Evolutionary conservation across 148 eudicot species (phyloP).

Genomic region (Nyssa sinensis): DNA sequence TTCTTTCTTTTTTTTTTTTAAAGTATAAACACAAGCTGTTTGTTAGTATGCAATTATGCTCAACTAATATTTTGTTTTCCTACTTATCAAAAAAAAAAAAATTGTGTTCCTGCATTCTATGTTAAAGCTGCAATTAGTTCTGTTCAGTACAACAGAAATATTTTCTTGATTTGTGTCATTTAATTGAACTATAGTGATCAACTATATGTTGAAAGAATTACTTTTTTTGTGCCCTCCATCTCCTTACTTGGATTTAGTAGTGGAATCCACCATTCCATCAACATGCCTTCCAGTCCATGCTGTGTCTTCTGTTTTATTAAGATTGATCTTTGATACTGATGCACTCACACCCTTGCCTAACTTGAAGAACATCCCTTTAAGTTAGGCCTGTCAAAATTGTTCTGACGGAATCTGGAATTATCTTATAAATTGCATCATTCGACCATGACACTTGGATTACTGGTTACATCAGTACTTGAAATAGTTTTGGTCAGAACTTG

Average conservation of each 20-base stretch:
- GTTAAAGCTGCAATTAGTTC: not conserved
- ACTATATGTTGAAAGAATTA: not conserved
- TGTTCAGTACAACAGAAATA: not conserved
- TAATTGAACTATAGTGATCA: not conserved
- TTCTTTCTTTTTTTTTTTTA: too few species aligned
- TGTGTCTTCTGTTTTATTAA: not conserved
- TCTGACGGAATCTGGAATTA: too few species aligned
- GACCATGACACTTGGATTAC: not conserved
- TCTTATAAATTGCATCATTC: not conserved
- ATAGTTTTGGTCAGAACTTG: not conserved
- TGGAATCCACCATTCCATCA: not conserved
- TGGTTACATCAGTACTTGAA: not conserved
- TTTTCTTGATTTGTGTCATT: not conserved
- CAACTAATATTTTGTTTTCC: constrained; percentile 1
- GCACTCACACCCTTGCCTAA: not conserved
- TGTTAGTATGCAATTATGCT: not conserved
- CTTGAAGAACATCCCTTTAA: not conserved
- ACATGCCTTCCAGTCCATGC: not conserved
- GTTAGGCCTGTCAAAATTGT: not conserved
- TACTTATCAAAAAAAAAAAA: too few species aligned
- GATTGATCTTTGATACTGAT: not conserved
- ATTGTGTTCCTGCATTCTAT: too few species aligned
- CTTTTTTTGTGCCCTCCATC: not conserved
- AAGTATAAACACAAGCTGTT: not conserved
- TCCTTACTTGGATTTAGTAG: not conserved